Evolutionary conservation across 495 filamentous ascomycete species (phyloP).

Genomic region (Aspergillus panamensis): DNA sequence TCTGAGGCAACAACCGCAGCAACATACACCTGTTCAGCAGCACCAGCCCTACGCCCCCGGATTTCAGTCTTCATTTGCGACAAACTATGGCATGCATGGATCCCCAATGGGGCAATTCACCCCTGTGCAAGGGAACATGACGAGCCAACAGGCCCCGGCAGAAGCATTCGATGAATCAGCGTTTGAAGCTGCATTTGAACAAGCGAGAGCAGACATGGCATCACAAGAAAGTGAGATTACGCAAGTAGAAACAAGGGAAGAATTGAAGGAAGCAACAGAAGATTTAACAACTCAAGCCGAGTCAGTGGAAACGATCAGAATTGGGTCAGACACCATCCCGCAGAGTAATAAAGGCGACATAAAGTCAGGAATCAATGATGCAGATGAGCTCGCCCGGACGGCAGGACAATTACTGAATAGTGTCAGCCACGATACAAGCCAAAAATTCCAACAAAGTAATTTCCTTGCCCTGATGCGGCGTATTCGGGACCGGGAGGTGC

Average conservation of each 20-base stretch:
- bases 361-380: constrained; percentile 37
- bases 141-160: constrained; percentile 18
- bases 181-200: constrained; percentile 61
- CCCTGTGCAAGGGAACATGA: constrained; percentile 24
- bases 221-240: constrained; percentile 23
- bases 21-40: constrained; percentile 25
- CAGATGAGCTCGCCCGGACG: constrained; percentile 66
- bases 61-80: constrained; percentile 36
- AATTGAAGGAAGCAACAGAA: constrained; percentile 2
- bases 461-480: constrained; percentile 75
- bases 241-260: constrained; percentile 13
- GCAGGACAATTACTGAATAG: constrained; percentile 69
- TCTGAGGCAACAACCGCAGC: constrained; percentile 35
- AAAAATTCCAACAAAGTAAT: constrained; percentile 74
- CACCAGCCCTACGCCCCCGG: constrained; percentile 24
- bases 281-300: neutral
- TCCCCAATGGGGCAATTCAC: constrained; percentile 25
- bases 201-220: constrained; percentile 41
- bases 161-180: constrained; percentile 57
- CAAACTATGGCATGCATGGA: constrained; percentile 27
- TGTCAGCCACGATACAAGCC: constrained; percentile 60
- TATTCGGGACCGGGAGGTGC: constrained; percentile 52
- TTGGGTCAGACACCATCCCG: constrained; percentile 52
- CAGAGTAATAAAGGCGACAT: constrained; percentile 30
- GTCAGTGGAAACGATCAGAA: constrained; percentile 31